Base-by-base conservation (phyloP, 164 flowering plant species). In the Annona squamosa region DNA sequence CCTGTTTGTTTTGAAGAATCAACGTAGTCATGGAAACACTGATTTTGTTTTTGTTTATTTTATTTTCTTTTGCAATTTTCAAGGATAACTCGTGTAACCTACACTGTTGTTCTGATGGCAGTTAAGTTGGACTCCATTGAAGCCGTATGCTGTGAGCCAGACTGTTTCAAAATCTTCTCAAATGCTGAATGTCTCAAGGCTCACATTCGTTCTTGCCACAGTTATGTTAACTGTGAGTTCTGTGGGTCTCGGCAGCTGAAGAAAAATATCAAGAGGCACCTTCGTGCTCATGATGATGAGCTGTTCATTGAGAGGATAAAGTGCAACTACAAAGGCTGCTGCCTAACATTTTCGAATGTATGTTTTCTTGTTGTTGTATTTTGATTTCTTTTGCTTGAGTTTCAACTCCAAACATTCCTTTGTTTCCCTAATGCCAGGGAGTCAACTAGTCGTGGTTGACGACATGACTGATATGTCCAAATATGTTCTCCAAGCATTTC, bases 161-260 rank as follows among this genome's bases (percentile, higher is more conserved):
- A 86, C 46, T 96, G 99, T 80, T 74, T 87, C 85, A 85, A 88
- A 73, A 46, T 71, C 63, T 96, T 91, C 78, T 72, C 90, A 12
- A 91, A 91, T 72, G 81, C 71, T 47, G 66, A 89, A 77, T 89
- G 92, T 81, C 90, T 95, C 0, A 85, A 74, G 81, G 97, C 83
- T 19, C 98, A 95, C 76, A 12, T 87, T 1, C 63, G 45, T 68
- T 75, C 88, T 0, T 85, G 88, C 79, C 97, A 95, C 76, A 88
- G 75, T 67, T 66, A 87, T 76, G 74, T 87, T 18, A 73, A 56
- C 2, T 95, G 99, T 74, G 93, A 91, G 46, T 75, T 85, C 17
- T 93, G 99, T 82, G 92, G 91, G 45, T 73, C 76, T 41, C 87
- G 83, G 81, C 97, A 91, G 67, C 81, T 90, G 56, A 90, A 81